Base-by-base conservation (phyloP, 2,329 filamentous ascomycete genomes). In the Sporothrix luriei region DNA sequence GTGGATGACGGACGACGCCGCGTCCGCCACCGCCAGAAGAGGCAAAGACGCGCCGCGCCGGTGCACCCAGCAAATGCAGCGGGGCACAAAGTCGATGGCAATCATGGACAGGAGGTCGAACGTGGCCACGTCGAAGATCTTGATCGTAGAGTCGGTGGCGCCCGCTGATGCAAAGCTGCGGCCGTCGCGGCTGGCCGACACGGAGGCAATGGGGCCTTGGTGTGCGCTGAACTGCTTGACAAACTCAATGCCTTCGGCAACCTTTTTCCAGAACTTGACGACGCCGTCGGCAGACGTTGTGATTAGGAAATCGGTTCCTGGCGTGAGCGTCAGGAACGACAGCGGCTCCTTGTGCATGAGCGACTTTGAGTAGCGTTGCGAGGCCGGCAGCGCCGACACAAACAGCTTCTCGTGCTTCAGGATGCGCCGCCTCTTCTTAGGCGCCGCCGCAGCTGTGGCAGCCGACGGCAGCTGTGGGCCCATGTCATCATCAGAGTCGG, bases 221-320 rank as follows among this genome's bases (percentile, higher is more conserved):
- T 99, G 96, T 9, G 95, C 94, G 77, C 90, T 90, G 82, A 97
- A 99, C 81, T 99, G 94, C 81, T 99, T 99, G 68, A 98, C 94
- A 77, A 99, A 99, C 81, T 99, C 96, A 70, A 99, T 91, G 0
- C 92, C 92, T 46, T 92, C 89, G 1, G 88, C 90, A 73, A 91
- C 87, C 82, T 99, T 99, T 82, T 99, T 99, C 95, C 95, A 99
- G 79, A 99, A 99, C 80, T 99, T 99, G 75, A 98, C 94, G 0
- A 94, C 91, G n/a, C 96, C 96, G 77, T 99, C 95, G 55, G 92
- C 82, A 0, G 95, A 98, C 72, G 91, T 92, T 0, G 95, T 99
- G 72, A 99, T 95, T 49, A 99, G 84, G 77, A 99, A 99, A 75
- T 98, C 95, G 71, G 94, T 97, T 71, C 90, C 83, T 0, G 94